Evolutionary conservation across 768 basidiomycete species (phyloP).

Genomic region (Gloeostereum incarnatum): DNA sequence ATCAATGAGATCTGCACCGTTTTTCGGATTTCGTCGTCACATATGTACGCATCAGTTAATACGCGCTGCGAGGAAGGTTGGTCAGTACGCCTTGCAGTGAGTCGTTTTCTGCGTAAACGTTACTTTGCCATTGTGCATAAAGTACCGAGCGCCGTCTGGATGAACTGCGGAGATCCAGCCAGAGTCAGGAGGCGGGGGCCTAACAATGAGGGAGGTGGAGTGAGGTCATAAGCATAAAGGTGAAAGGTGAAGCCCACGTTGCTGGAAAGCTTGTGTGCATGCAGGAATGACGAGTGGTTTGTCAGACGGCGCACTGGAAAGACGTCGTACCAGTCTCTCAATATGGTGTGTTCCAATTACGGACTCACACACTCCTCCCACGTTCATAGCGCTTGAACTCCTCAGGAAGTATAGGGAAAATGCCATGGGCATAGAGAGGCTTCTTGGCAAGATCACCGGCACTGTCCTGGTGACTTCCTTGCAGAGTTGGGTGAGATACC

Average conservation of each 20-base stretch:
- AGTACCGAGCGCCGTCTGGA: neutral
- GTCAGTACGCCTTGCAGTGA: neutral
- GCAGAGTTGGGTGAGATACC: too few species aligned
- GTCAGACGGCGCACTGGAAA: neutral
- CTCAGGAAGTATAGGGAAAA: neutral
- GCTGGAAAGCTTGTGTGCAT: neutral
- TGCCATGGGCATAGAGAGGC: too few species aligned
- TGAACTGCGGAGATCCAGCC: neutral
- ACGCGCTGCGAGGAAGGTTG: neutral
- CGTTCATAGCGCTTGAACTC: neutral
- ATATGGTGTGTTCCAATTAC: neutral
- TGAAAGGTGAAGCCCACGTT: neutral
- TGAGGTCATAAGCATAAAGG: neutral
- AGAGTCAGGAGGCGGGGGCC: neutral
- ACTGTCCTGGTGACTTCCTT: too few species aligned
- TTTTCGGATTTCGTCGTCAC: neutral
- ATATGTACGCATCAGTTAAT: neutral
- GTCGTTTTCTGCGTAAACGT: neutral
- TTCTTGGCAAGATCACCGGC: too few species aligned
- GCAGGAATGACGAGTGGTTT: neutral
- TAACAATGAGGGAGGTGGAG: neutral
- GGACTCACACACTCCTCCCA: neutral
- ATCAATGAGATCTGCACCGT: neutral
- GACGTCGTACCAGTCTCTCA: neutral
- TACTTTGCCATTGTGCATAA: neutral